Conservation (phyloP, 108 stramenopile species). For the Cyclotella distinguenda region DNA sequence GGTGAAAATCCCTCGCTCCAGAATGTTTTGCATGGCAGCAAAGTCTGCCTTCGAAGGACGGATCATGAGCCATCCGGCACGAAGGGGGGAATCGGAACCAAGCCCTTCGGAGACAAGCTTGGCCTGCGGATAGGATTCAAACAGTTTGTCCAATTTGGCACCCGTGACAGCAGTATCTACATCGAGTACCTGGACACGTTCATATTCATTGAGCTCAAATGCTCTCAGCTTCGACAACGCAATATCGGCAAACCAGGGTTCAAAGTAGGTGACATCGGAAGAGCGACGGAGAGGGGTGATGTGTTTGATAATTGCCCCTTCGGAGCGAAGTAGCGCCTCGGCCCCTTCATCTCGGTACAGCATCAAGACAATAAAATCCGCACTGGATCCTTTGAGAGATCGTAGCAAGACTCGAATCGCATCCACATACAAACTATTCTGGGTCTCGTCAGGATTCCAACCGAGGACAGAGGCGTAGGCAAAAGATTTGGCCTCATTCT, state of each 20-base stretch:
- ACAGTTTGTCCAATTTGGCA: slow-evolving; percentile 1
- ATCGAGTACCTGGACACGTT: slow-evolving; percentile 10
- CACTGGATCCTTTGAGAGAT: not conserved
- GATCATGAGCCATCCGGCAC: not conserved
- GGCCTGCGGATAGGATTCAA: not conserved
- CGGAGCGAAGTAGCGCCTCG: not conserved
- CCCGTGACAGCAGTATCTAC: not conserved
- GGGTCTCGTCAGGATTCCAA: slow-evolving; percentile 4
- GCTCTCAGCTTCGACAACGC: slow-evolving; percentile 11
- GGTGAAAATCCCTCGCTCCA: not conserved
- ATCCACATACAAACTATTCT: slow-evolving; percentile 11
- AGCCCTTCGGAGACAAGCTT: slow-evolving; percentile 3
- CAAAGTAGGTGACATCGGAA: not conserved
- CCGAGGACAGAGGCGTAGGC: slow-evolving; percentile 15
- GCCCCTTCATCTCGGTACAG: not conserved
- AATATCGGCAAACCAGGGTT: slow-evolving; percentile 20
- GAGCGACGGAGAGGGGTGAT: slow-evolving; percentile 1
- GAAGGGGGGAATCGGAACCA: slow-evolving; percentile 1
- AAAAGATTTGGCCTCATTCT: not conserved
- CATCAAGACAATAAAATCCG: slow-evolving; percentile 14
- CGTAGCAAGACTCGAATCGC: slow-evolving; percentile 10
- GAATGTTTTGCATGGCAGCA: not conserved
- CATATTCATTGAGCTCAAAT: slow-evolving; percentile 16
- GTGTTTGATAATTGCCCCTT: slow-evolving; percentile 8
- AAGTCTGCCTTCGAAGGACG: not conserved